Conservation (phyloP, 2,329 filamentous ascomycete species). For the Coniochaeta pulveracea region DNA sequence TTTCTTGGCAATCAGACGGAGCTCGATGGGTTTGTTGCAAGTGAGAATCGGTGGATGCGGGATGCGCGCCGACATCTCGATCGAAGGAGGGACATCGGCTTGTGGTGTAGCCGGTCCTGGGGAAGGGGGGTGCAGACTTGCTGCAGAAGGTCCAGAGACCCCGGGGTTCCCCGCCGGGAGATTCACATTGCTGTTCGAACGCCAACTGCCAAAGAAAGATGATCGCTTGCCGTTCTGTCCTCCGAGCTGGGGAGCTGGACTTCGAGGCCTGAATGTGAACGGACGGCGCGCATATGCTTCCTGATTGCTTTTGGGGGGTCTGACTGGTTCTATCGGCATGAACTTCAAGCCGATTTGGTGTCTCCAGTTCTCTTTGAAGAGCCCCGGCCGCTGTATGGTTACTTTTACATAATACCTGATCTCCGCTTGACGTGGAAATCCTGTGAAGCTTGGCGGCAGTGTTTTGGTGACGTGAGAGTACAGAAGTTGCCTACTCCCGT, state of each 20-base stretch:
- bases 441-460: constrained; percentile 79
- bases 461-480: constrained; percentile 71
- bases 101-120: constrained; percentile 5
- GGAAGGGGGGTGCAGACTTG: constrained; percentile 13
- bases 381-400: constrained; percentile 78
- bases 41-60: constrained; percentile 83
- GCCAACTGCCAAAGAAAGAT: constrained; percentile 14
- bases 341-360: constrained; percentile 65
- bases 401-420: constrained; percentile 92
- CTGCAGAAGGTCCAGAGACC: constrained; percentile 5
- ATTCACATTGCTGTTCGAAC: constrained; percentile 3
- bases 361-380: constrained; percentile 85
- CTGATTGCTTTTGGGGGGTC: constrained; percentile 53
- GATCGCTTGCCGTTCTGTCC: constrained; percentile 32
- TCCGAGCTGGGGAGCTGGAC: constrained; percentile 8
- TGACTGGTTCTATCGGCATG: constrained; percentile 82
- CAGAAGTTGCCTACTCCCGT: constrained; percentile 50
- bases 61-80: constrained; percentile 68
- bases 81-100: constrained; percentile 45
- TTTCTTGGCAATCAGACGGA: constrained; percentile 72
- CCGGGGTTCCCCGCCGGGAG: not conserved
- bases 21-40: constrained; percentile 74
- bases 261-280: constrained; percentile 41
- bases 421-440: constrained; percentile 77
- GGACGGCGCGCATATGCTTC: constrained; percentile 77